These are phyloP conservation scores for Incumbomyces lentus DNA, from an alignment of 2,329 filamentous ascomycete genomes.

Conservation along the genomic window DNA sequence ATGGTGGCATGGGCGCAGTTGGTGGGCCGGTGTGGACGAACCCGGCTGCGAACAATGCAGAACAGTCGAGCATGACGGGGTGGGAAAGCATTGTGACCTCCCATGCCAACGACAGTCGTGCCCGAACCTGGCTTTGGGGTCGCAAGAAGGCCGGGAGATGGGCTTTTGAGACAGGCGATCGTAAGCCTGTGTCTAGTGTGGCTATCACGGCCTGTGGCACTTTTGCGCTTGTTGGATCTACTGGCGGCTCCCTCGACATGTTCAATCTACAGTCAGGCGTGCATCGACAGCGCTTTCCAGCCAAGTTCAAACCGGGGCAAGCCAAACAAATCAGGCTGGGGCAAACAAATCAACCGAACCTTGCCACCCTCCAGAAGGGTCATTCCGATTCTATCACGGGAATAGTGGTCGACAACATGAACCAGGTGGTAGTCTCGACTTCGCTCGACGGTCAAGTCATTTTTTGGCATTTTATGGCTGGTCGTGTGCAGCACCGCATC, in stretches of 20 bases:
- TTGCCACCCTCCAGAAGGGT: slow-evolving; percentile 49
- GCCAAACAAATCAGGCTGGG: slow-evolving; percentile 63
- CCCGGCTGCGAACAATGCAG: slow-evolving; percentile 52
- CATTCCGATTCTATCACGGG: slow-evolving; percentile 79
- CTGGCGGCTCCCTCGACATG: slow-evolving; percentile 76
- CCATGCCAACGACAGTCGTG: slow-evolving; percentile 72
- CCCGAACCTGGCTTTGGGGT: slow-evolving; percentile 97
- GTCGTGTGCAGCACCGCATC: slow-evolving; percentile 66
- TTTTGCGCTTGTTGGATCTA: slow-evolving; percentile 82
- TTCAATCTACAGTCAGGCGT: slow-evolving; percentile 92
- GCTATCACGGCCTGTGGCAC: slow-evolving; percentile 85
- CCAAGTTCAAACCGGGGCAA: slow-evolving; percentile 65
- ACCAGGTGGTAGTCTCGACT: slow-evolving; percentile 75
- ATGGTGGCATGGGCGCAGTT: slow-evolving; percentile 82
- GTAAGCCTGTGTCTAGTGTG: slow-evolving; percentile 51
- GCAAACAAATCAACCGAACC: slow-evolving; percentile 36
- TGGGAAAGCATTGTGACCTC: slow-evolving; percentile 97
- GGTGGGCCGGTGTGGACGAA: slow-evolving; percentile 78
- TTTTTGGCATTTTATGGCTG: slow-evolving; percentile 93
- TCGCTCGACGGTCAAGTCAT: slow-evolving; percentile 86
- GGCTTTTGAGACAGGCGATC: slow-evolving; percentile 78
- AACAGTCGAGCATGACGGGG: slow-evolving; percentile 69
- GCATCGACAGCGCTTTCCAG: slow-evolving; percentile 79
- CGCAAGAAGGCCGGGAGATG: slow-evolving; percentile 85
- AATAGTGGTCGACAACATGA: slow-evolving; percentile 77